Conservation (phyloP, 352 stramenopile species). For the Plasmopara viticola region DNA sequence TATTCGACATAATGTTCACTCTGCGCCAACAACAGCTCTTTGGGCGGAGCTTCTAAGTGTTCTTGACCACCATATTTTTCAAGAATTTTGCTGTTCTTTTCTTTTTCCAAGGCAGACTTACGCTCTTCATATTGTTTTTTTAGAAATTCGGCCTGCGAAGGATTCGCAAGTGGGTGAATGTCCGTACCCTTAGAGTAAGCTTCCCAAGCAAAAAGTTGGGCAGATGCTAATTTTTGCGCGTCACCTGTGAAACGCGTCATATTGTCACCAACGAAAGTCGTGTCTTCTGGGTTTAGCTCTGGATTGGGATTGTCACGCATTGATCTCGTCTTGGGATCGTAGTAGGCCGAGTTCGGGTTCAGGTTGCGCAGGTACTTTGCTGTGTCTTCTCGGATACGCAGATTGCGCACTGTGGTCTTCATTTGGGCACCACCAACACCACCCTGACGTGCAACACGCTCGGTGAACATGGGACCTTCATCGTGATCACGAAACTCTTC, state of each 20-base stretch:
- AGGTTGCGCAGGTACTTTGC: conserved; percentile 99
- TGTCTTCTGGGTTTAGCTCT: conserved; percentile 89
- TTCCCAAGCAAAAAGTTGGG: conserved; percentile 95
- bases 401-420: conserved; percentile 95
- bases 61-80: conserved; percentile 96
- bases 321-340: conserved; percentile 97
- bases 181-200: conserved; percentile 87
- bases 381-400: conserved; percentile 98
- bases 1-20: conserved; percentile 92
- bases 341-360: conserved; percentile 97
- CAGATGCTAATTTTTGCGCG: conserved; percentile 89
- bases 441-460: conserved; percentile 91
- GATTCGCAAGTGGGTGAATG: conserved; percentile 95
- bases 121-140: conserved; percentile 90
- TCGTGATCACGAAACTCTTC: conserved; percentile 90
- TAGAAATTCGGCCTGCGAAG: conserved; percentile 93
- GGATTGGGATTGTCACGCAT: conserved; percentile 98
- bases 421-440: conserved; percentile 97
- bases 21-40: conserved; percentile 79
- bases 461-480: conserved; percentile 90
- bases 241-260: conserved; percentile 91
- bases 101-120: conserved; percentile 58
- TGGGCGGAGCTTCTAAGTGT: conserved; percentile 83
- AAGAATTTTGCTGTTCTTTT: conserved; percentile 76
- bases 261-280: conserved; percentile 95